Base-by-base conservation (phyloP, 2,329 filamentous ascomycete genomes). In the Cryoendolithus antarcticus region DNA sequence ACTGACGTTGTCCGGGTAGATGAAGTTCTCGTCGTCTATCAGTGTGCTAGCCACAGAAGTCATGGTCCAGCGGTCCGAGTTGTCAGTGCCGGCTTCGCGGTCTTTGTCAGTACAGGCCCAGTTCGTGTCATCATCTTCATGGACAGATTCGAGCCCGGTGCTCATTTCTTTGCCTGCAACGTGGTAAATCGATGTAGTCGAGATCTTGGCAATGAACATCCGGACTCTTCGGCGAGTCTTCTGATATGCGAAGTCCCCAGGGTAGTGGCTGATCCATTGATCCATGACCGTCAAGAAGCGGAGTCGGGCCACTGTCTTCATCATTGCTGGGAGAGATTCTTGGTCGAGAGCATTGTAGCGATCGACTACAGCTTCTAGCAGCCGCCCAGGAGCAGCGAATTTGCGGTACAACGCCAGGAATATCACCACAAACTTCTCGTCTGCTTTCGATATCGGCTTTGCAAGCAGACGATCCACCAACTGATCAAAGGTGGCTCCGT, bases 401-500 rank as follows among this genome's bases (percentile, higher is more conserved):
- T 91, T 93, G 45, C 91, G 81, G 62, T 96, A 96, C 9, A 96
- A 68, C 47, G 89, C 94, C 24, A 96, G 69, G 53, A 96, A 96
- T 11, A 93, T 79, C 33, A 86, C 77, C 1, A 76, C 74, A 55
- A 95, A 98, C 59, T 94, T 94, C 42, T 75, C 72, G 56, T 96
- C 91, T n/a, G 80, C 73, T 55, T 85, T 86, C 21, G 84, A 86
- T 65, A 89, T 80, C 29, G 84, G 83, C 45, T 84, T 74, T 1
- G 80, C 74, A 15, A 96, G 70, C 31, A 98, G 71, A n/a, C 86
- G 80, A 60, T 94, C 86, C 12, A 96, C 85, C 4, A 71, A 59
- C 42, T 68, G 64, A 37, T 70, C 65, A 38, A 70, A 70, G 0
- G 63, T 66, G 43, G 74, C 71, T 12, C 74, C 67, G 41, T 62